Percentiles rank a stretch among this genome's conserved stretches.
These are phyloP conservation scores for Melampsora americana DNA, from an alignment of 1,284 basidiomycete species.

Conservation along the genomic window DNA sequence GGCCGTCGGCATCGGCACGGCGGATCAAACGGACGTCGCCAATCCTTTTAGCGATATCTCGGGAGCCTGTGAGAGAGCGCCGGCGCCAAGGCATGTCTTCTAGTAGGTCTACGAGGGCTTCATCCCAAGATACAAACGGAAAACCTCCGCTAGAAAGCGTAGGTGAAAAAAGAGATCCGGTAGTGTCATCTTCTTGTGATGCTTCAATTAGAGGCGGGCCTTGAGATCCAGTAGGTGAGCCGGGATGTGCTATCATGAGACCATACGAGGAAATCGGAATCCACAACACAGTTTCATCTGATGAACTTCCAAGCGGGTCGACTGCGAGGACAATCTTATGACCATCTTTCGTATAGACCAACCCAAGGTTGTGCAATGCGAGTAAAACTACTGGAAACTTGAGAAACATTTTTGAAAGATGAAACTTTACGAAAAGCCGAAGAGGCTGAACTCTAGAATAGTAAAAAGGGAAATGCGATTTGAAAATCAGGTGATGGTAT, in stretches of 20 bases:
- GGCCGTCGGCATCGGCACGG: background rate
- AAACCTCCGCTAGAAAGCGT: background rate
- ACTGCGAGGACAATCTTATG: no score
- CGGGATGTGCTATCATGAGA: conserved; percentile 1
- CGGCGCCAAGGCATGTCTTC: conserved; percentile 7
- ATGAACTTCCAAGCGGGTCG: no score
- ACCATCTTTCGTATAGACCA: no score
- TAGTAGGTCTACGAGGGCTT: background rate
- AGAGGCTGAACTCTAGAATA: no score
- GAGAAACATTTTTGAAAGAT: no score
- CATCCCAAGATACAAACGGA: background rate
- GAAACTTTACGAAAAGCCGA: no score
- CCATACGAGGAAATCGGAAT: background rate
- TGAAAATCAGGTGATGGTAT: no score
- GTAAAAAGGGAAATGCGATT: no score
- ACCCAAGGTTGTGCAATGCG: no score
- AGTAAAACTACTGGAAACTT: no score
- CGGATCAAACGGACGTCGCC: background rate
- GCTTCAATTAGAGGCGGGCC: background rate
- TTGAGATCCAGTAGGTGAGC: background rate
- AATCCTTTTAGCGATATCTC: background rate
- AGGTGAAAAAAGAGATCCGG: conserved; percentile 5
- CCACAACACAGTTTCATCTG: background rate
- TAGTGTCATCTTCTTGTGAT: background rate
- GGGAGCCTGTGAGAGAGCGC: background rate